Evolutionary conservation across 78 protist genomes (phyloP).

Genomic region (Dictyostelium intermedium): DNA sequence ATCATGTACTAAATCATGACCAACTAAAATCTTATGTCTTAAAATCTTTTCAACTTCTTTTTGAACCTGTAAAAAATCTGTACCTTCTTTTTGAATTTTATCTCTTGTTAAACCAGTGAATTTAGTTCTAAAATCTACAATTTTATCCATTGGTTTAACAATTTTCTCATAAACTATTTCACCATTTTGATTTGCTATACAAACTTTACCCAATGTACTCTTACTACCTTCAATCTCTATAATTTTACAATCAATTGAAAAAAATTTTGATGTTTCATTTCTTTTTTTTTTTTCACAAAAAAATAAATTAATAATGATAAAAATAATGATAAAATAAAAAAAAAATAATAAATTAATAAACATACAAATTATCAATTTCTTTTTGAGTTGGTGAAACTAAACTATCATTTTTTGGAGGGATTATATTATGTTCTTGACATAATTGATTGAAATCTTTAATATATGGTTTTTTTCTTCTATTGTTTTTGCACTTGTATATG

Average conservation of each 20-base stretch:
- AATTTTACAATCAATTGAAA: constrained; percentile 68
- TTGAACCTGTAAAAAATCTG: constrained; percentile 14
- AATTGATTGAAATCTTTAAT: constrained; percentile 16
- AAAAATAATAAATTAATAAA: not conserved
- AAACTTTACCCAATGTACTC: constrained; percentile 33
- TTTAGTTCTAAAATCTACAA: constrained; percentile 37
- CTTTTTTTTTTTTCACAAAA: not conserved
- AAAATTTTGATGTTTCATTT: not conserved
- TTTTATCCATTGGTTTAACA: not conserved
- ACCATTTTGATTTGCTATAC: constrained; percentile 18
- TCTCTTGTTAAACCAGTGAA: constrained; percentile 52
- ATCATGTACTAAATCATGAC: constrained; percentile 36
- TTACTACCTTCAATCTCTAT: constrained; percentile 37
- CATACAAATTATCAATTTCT: not conserved
- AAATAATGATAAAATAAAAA: not conserved
- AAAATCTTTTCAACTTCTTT: constrained; percentile 16
- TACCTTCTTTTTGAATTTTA: constrained; percentile 6
- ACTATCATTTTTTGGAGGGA: not conserved
- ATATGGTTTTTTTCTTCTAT: not conserved
- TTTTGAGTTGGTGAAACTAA: not conserved
- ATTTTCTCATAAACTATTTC: constrained; percentile 29
- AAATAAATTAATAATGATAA: not conserved
- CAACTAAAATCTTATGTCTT: constrained; percentile 15
- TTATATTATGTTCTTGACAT: not conserved
- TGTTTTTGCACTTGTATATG: not conserved